phyloP scores from a whole-genome alignment of 1,284 basidiomycete genomes.

The Ustilago bromivora region DNA sequence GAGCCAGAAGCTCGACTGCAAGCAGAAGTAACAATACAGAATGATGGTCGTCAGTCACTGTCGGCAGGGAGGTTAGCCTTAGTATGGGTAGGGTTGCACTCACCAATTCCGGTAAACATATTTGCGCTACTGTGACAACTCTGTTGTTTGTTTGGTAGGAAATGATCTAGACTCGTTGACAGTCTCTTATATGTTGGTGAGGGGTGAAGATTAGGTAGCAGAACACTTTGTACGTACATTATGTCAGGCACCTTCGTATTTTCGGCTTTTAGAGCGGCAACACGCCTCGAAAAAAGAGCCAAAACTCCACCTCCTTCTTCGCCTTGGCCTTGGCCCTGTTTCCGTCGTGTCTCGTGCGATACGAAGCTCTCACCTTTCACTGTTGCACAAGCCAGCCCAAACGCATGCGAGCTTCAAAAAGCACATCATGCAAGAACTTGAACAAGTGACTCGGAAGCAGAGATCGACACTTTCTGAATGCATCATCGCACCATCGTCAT shows the following conservation, averaged over 20 bases:
- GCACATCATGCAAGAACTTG: background rate
- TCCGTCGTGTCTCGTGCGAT: constrained; percentile 27
- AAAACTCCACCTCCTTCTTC: constrained; percentile 26
- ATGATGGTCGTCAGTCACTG: background rate
- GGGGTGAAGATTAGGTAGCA: no score
- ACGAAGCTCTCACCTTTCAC: constrained; percentile 25
- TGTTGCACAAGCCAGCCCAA: constrained; percentile 19
- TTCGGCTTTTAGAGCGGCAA: constrained; percentile 34
- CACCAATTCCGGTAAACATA: constrained; percentile 65
- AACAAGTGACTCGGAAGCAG: background rate
- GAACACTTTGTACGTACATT: constrained; percentile 5
- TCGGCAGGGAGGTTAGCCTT: no score
- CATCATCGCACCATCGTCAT: background rate
- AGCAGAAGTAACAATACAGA: background rate
- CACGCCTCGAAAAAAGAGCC: background rate
- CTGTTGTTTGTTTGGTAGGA: background rate
- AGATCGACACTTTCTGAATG: background rate
- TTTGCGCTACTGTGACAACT: background rate
- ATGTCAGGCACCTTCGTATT: constrained; percentile 27
- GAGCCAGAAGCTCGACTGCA: constrained; percentile 79
- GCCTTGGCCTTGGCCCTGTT: background rate
- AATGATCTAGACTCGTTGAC: no score
- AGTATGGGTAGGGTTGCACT: constrained; percentile 1
- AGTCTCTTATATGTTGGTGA: background rate
- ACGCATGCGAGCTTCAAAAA: constrained; percentile 1